Base-by-base conservation (phyloP, 164 flowering plant genomes). In the Piper longum region DNA sequence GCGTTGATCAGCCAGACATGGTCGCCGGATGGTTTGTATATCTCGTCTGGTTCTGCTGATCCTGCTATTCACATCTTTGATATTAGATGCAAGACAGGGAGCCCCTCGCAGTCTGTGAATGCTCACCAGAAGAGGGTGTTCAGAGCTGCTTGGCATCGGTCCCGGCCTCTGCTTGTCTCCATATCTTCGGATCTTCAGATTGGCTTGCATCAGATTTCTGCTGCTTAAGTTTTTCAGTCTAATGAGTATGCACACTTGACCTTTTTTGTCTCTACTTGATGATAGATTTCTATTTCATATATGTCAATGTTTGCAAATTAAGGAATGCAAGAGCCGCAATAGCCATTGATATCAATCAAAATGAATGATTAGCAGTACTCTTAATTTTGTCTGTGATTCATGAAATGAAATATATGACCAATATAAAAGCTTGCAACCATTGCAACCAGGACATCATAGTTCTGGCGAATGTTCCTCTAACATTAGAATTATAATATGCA, bases 81-180 rank as follows among this genome's bases (percentile, higher is more conserved):
- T 67, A 90, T 93, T 61, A 75, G 99, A 70, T 88, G 82, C 62
- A 84, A 77, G 65, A 69, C 84, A 44, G 73, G 54, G 60, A 80
- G 66, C 68, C 97, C 97, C 51, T 83, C 89, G 6, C 97, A 90
- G 60, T 90, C 99, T 0, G 67, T 93, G 57, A 78, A 70, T 76
- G 90, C 97, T 70, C 99, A 93, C 72, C 88, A 93, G 64, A 90
- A 88, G 69, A 82, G 96, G 62, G 97, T 93, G 41, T 88, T 93
- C 67, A 88, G 87, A 73, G 99, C 96, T 11, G 83, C 67, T 14
- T 90, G 96, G 97, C 97, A 88, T 63, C 69, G 73, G 62, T 76
- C 87, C 54, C 68, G 76, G 51, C 97, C 99, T 0, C 89, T 93
- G 66, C 78, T 93, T 41, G 74, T 90, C 60, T 90, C 99, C 61